phyloP scores from a whole-genome alignment of 345 rosid genomes.

The Balakata baccata region DNA sequence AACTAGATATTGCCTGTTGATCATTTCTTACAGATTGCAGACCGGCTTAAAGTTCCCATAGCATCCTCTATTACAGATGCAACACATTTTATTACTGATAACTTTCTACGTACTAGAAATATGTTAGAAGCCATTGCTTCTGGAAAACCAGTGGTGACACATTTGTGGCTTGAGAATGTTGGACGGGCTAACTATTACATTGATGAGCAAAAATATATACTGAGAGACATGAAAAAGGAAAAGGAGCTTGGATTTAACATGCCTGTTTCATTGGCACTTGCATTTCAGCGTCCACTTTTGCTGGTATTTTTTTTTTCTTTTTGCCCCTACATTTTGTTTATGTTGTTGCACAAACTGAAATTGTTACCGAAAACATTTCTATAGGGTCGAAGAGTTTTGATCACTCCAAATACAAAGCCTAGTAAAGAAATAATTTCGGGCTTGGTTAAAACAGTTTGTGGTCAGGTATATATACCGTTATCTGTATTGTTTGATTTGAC shows the following conservation, averaged over 20 bases:
- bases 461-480: slow-evolving; percentile 46
- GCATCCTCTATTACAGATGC: slow-evolving; percentile 66
- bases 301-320: slow-evolving; percentile 35
- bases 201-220: slow-evolving; percentile 65
- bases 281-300: slow-evolving; percentile 56
- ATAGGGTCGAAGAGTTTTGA: slow-evolving; percentile 57
- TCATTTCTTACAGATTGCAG: slow-evolving; percentile 52
- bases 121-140: slow-evolving; percentile 77
- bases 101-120: slow-evolving; percentile 67
- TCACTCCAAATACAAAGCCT: slow-evolving; percentile 60
- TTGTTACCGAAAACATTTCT: neutral
- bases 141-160: slow-evolving; percentile 74
- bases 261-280: slow-evolving; percentile 52
- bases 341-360: slow-evolving; percentile 3
- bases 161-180: slow-evolving; percentile 70
- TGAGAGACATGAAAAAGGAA: slow-evolving; percentile 60
- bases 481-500: neutral
- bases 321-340: slow-evolving; percentile 8
- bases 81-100: slow-evolving; percentile 70
- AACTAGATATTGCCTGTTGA: slow-evolving; percentile 20
- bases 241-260: slow-evolving; percentile 70
- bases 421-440: slow-evolving; percentile 45
- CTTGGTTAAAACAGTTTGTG: slow-evolving; percentile 60
- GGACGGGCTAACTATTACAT: slow-evolving; percentile 55
- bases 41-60: slow-evolving; percentile 54